Base-by-base conservation (phyloP, 179 eudicot species). In the Heliamphora pulchella region DNA sequence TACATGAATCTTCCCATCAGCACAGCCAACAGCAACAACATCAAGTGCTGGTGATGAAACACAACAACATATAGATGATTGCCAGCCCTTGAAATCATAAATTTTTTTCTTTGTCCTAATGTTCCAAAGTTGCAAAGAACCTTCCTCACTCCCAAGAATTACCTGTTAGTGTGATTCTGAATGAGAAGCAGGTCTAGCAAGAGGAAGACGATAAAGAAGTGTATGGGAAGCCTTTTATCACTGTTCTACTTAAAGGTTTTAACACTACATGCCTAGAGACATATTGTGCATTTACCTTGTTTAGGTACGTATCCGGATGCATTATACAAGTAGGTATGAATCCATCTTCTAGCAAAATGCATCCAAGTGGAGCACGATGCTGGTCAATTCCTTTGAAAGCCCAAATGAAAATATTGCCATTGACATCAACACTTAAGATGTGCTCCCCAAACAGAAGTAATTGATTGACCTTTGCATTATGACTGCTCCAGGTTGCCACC, bases 281-380 rank as follows among this genome's bases (percentile, higher is more conserved):
- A 5, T 43, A 58, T 4, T 11, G 9, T 43, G 7, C 43, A 76
- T 18, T 84, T 78, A 94, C 99, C 98, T 96, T 96, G 84, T 96
- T 94, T 81, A 96, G 77, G 83, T 96, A 96, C 48, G 99, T 96
- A 85, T 96, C 99, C 20, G 99, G 98, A 86, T 96, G 99, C 89
- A 89, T 89, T 75, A 96, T 89, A 87, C 97, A 96, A 50, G 89
- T 90, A 63, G 98, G 96, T 68, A 83, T 86, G 84, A 90, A 89
- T 43, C 85, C 86, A 70, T 85, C 88, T 78, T 85, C 94, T 55
- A 94, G 81, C 76, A 85, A 79, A 50, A 96, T 88, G 78, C 91
- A 96, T 76, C 93, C 91, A 80, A 89, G 61, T 41, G 99, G 98
- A 81, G 89, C 85, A 70, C 76, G 79, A 87, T 88, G 86, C 68